Base-by-base conservation (phyloP, 2,329 filamentous ascomycete species). In the Exophiala dermatitidis region DNA sequence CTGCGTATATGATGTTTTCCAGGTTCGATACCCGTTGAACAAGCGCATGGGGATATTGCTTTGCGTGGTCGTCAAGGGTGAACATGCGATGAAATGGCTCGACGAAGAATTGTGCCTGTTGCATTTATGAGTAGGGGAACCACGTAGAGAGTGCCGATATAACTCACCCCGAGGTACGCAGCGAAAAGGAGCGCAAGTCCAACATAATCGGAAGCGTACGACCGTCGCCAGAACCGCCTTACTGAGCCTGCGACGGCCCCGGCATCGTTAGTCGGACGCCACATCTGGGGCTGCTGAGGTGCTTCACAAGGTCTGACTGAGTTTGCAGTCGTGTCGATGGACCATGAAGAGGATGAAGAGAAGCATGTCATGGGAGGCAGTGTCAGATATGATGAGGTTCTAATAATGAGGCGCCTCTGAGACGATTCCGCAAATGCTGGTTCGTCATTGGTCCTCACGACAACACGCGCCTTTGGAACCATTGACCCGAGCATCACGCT, bases 81-180 rank as follows among this genome's bases (percentile, higher is more conserved):
- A 98, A 97, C 82, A 96, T 86, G 71, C 88, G 89, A 69, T 97
- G 90, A 68, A 97, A 97, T 0, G 93, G 93, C 56, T 85, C 83
- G 63, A 88, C 78, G 60, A 86, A 76, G 63, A 86, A 73, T 69
- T 82, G 77, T 41, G 88, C 76, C 79, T 88, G 58, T 19, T 19
- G 65, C 85, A 81, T 53, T 83, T 5, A 10, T 61, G 28, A 61
- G 57, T 37, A 40, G 8, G 4, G 43, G 6, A 33, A 55, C 58
- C 26, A 59, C 57, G 8, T 30, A 63, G 12, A 86, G 69, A 70
- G 19, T 19, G 19, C 19, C 19, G 19, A 19, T 19, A 19, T 19
- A 19, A 19, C 19, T 19, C 19, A 19, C 19, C 19, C 19, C 19
- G 19, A 19, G 19, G 19, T 88, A 93, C 48, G 77, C 80, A 3